These are phyloP conservation scores for Pythium sp. DNA, from an alignment of 352 stramenopile genomes.

Conservation along the genomic window DNA sequence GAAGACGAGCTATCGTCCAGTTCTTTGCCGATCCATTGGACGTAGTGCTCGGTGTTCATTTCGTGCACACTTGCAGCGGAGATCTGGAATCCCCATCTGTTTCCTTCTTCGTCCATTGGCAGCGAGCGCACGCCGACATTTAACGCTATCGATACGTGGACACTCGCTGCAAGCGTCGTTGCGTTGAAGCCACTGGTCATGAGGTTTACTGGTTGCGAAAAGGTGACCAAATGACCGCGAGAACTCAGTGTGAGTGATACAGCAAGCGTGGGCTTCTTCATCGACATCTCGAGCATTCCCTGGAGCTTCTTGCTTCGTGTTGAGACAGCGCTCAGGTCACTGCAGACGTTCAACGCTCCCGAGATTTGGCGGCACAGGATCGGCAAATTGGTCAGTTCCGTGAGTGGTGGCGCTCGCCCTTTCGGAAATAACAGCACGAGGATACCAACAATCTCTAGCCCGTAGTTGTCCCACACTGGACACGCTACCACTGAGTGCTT, in stretches of 20 bases:
- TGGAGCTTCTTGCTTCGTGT: conserved; percentile 45
- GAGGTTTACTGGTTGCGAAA: conserved; percentile 61
- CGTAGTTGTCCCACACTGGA: conserved; percentile 63
- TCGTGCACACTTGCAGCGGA: conserved; percentile 38
- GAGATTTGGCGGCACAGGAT: conserved; percentile 69
- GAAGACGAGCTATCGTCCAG: conserved; percentile 12
- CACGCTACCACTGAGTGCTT: conserved; percentile 64
- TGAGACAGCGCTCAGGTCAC: conserved; percentile 45
- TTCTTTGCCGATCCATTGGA: conserved; percentile 59
- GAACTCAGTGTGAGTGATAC: conserved; percentile 51
- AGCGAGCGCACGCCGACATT: conserved; percentile 35
- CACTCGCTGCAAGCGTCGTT: conserved; percentile 16
- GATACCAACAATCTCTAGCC: conserved; percentile 61
- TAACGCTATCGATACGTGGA: conserved; percentile 28
- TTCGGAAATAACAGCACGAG: conserved; percentile 58
- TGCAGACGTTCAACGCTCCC: conserved; percentile 64
- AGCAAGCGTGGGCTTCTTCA: conserved; percentile 21
- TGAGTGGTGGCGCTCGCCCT: conserved; percentile 22
- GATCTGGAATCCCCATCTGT: conserved; percentile 54
- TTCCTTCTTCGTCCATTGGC: conserved; percentile 52
- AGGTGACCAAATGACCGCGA: conserved; percentile 43
- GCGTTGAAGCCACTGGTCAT: conserved; percentile 34
- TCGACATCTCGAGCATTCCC: conserved; percentile 44
- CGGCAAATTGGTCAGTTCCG: conserved; percentile 54
- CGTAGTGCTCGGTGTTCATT: conserved; percentile 52